phyloP scores from a whole-genome alignment of 225 moss, liverwort and hornwort genomes.

The Physcomitrium patens region DNA sequence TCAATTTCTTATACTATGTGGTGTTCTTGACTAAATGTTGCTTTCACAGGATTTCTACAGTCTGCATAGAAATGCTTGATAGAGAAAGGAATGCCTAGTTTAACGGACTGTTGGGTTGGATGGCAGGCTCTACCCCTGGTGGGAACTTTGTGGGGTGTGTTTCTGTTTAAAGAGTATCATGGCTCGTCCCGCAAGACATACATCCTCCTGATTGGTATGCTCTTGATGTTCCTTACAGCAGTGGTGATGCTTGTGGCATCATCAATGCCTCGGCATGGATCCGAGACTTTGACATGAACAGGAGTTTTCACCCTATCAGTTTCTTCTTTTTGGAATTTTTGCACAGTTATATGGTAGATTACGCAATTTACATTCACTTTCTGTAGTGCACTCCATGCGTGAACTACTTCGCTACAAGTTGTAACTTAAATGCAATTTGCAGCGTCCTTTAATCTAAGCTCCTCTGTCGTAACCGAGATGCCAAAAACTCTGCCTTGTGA shows the following conservation, averaged over 20 bases:
- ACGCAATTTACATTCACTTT: not conserved
- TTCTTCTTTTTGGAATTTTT: not conserved
- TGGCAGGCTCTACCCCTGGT: conserved; percentile 71
- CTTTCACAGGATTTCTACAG: too few species aligned
- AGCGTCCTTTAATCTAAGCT: not conserved
- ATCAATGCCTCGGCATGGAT: conserved; percentile 48
- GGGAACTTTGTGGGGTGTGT: conserved; percentile 76
- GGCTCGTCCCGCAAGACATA: conserved; percentile 69
- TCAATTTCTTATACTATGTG: too few species aligned
- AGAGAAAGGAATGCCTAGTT: not conserved
- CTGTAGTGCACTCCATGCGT: not conserved
- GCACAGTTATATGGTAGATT: not conserved
- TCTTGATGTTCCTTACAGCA: conserved; percentile 69
- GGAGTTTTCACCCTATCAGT: not conserved
- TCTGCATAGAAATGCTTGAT: not conserved
- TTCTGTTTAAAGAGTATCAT: conserved; percentile 78
- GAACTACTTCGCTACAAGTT: not conserved
- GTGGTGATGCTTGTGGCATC: conserved; percentile 76
- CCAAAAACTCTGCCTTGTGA: too few species aligned
- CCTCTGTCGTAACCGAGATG: too few species aligned
- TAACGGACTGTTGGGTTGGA: not conserved
- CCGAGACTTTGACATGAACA: conserved; percentile 36
- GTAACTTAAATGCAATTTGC: not conserved
- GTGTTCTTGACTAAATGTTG: too few species aligned
- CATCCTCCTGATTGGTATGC: conserved; percentile 58